Evolutionary conservation across 2,329 filamentous ascomycete genomes (phyloP).

Genomic region (Lecanicillium sp.): DNA sequence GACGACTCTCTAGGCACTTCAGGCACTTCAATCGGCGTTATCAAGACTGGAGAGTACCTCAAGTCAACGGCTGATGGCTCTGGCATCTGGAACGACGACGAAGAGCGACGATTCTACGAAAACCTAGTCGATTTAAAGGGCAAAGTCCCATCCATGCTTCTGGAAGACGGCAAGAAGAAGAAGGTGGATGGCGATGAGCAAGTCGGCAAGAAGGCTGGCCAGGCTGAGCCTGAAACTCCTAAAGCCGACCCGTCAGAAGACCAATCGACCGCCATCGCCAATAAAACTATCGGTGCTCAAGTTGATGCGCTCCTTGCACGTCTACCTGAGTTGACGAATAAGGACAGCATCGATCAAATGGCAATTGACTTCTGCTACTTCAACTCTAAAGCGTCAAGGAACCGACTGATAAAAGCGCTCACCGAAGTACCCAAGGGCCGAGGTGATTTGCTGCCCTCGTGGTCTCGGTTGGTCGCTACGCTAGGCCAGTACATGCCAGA

Average conservation of each 20-base stretch:
- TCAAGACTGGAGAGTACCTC: constrained; percentile 90
- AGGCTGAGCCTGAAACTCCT: constrained; percentile 39
- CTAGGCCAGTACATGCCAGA: constrained; percentile 91
- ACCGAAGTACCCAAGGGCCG: constrained; percentile 94
- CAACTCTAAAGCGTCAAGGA: constrained; percentile 96
- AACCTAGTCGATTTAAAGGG: constrained; percentile 92
- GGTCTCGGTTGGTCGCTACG: constrained; percentile 88
- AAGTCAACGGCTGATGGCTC: constrained; percentile 83
- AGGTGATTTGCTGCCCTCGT: constrained; percentile 81
- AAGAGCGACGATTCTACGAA: constrained; percentile 96
- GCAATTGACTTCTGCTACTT: constrained; percentile 97
- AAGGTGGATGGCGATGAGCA: constrained; percentile 76
- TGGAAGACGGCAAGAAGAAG: constrained; percentile 94
- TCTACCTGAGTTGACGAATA: constrained; percentile 84
- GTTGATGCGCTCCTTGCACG: constrained; percentile 84
- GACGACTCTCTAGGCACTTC: constrained; percentile 59
- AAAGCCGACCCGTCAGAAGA: constrained; percentile 56
- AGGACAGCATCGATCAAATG: constrained; percentile 84
- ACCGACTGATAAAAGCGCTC: constrained; percentile 84
- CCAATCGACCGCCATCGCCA: constrained; percentile 86
- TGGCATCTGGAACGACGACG: constrained; percentile 98
- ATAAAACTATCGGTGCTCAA: constrained; percentile 95
- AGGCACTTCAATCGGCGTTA: constrained; percentile 78
- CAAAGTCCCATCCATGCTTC: constrained; percentile 85
- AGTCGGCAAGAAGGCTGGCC: constrained; percentile 66